Base-by-base conservation (phyloP, 2,329 filamentous ascomycete genomes). In the Venturia pyrina region DNA sequence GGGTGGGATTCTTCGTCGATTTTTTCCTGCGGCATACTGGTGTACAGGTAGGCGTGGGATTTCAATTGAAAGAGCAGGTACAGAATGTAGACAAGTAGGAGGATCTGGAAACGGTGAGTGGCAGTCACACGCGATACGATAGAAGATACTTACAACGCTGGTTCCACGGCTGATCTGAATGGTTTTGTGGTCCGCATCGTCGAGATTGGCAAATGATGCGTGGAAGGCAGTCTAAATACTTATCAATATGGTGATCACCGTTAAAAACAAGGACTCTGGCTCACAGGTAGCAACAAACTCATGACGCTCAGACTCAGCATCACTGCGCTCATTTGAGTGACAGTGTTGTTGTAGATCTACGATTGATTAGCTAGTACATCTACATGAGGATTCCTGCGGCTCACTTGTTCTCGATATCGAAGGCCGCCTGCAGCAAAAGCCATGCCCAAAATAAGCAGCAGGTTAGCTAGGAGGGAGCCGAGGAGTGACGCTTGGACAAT, bases 281-380 rank as follows among this genome's bases (percentile, higher is more conserved):
- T 77, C 77, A 89, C 88, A 0, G 93, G 92, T 15, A 97, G 78
- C 34, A 96, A 83, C 28, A 96, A 81, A 79, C 92, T 96, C 77
- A 91, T 93, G 68, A 96, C 93, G 73, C 90, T 93, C 76, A 96
- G 77, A 80, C 91, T 96, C 70, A 97, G 84, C 71, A 97, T 82
- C 78, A 91, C 96, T 63, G 93, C 93, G 74, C 91, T 96, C 91
- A 96, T 96, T 75, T 97, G 92, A 0, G 92, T 96, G 67, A 96
- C 91, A 28, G 91, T 96, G 77, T 87, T 95, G 78, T 96, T 97
- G 79, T 96, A 97, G 68, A 97, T 88, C 85, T 89, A 65, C 0
- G 13, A 41, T 8, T 34, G 11, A 44, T 66, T 73, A 68, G 72
- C 70, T 66, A 57, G 46, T 44, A 43, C 34, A n/a, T 40, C 28